Base-by-base conservation (phyloP, 176 grass and related monocot genomes). In the Aegilops bicornis region DNA sequence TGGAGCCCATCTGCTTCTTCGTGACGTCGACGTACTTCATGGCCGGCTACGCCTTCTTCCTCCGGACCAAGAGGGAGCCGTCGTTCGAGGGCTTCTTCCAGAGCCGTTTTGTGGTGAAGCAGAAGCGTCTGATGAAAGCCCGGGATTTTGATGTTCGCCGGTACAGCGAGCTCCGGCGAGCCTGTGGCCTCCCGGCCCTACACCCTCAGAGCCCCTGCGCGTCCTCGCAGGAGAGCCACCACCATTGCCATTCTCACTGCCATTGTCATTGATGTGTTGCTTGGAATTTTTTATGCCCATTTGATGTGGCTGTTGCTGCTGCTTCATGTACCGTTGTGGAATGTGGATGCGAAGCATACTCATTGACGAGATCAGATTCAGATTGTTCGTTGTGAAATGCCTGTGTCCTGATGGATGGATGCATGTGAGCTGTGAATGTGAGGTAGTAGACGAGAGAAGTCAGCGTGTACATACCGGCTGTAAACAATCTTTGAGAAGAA, bases 1-100 rank as follows among this genome's bases (percentile, higher is more conserved):
- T 98, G 96, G 96, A 98, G 86, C 96, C 96, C 43, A 98, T 98
- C 48, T 98, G 96, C 89, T 98, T 95, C 86, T 98, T 91, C n/a
- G 93, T 98, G 30, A 92, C 93, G 65, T 98, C 93, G 27, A 33
- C 90, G 52, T 95, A 98, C 84, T 94, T 98, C 88, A 95, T 98
- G 91, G 93, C 86, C 0, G 93, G 96, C 29, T 98, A 98, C 59
- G 40, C 89, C 77, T 98, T 98, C 90, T 98, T 98, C 89, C 88
- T 98, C 62, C 76, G 90, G n/a, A 98, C 96, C 30, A 87, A 89
- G 86, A 94, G 85, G 83, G 96, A 98, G 66, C 96, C 93, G 0
- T 95, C 96, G n/a, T 98, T 98, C 40, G 89, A 98, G 85, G 91
- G 96, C 25, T 98, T 98, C 88, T 94, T 95, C 84, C 77, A 86